phyloP scores from a whole-genome alignment of 139 green algal genomes.

The Coelastrella sp. region DNA sequence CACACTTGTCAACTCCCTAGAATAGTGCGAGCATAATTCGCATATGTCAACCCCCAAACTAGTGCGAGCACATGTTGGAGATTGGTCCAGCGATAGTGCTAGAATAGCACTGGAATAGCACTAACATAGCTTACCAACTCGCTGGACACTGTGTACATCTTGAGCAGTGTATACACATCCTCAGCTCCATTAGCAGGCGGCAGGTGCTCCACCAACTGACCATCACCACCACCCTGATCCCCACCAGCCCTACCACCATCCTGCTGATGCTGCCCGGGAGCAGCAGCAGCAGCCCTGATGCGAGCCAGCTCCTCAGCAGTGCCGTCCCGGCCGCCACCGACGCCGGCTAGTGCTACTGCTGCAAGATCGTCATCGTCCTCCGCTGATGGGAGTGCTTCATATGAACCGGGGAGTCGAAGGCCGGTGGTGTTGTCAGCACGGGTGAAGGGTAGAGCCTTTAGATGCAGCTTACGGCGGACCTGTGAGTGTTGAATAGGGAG shows the following conservation, averaged over 20 bases:
- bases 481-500: background rate
- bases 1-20: too few species aligned
- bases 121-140: background rate
- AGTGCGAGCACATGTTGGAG: too few species aligned
- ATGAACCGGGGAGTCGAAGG: slow-evolving; percentile 57
- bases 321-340: background rate
- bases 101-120: background rate
- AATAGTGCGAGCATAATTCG: too few species aligned
- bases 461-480: slow-evolving; percentile 6
- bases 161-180: slow-evolving; percentile 74
- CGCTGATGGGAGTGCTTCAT: slow-evolving; percentile 22
- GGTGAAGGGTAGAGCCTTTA: background rate
- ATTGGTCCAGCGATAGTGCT: too few species aligned
- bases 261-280: slow-evolving; percentile 3
- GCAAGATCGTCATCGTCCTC: slow-evolving; percentile 42
- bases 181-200: slow-evolving; percentile 57
- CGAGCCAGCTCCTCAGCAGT: slow-evolving; percentile 10
- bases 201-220: slow-evolving; percentile 50
- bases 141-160: slow-evolving; percentile 67
- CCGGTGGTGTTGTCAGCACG: background rate
- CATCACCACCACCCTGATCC: background rate
- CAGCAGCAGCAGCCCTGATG: background rate
- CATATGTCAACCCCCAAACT: too few species aligned
- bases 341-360: slow-evolving; percentile 24
- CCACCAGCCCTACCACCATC: background rate